phyloP scores from a whole-genome alignment of 495 filamentous ascomycete species.

The Monascus purpureus region DNA sequence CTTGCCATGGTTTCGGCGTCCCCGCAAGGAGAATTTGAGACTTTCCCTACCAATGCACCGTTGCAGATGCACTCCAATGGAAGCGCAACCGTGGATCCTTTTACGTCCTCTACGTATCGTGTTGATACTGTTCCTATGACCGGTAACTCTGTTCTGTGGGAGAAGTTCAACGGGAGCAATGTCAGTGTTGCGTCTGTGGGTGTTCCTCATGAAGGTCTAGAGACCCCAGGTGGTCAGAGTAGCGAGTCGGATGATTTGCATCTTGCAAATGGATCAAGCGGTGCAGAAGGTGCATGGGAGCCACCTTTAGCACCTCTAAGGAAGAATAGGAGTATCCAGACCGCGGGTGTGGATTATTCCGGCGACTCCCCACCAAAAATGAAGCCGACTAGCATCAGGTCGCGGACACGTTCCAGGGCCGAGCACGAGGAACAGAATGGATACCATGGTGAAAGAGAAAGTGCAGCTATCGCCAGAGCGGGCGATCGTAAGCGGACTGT shows the following conservation, averaged over 20 bases:
- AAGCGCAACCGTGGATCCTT: slow-evolving; percentile 30
- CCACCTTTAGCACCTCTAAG: slow-evolving; percentile 56
- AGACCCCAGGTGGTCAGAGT: slow-evolving; percentile 29
- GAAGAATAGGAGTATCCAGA: slow-evolving; percentile 44
- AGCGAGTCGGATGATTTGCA: slow-evolving; percentile 31
- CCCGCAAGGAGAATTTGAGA: slow-evolving; percentile 20
- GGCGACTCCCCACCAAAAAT: slow-evolving; percentile 53
- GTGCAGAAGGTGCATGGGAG: slow-evolving; percentile 29
- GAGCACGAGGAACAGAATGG: slow-evolving; percentile 34
- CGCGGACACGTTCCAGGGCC: slow-evolving; percentile 33
- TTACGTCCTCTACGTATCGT: slow-evolving; percentile 29
- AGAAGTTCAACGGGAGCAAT: slow-evolving; percentile 41
- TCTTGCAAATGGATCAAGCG: slow-evolving; percentile 19
- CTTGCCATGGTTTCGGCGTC: slow-evolving; percentile 30
- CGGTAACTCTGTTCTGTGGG: slow-evolving; percentile 40
- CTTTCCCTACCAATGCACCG: slow-evolving; percentile 18
- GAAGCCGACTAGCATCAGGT: slow-evolving; percentile 38
- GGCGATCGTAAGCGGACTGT: slow-evolving; percentile 70
- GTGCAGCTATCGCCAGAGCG: slow-evolving; percentile 17
- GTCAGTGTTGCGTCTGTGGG: slow-evolving; percentile 20
- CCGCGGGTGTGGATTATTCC: slow-evolving; percentile 32
- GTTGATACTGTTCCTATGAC: slow-evolving; percentile 25
- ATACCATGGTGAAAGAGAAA: slow-evolving; percentile 19
- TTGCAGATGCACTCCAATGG: slow-evolving; percentile 31
- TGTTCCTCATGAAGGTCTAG: slow-evolving; percentile 23